Percentiles rank a stretch among this genome's conserved stretches.
These are phyloP conservation scores for Arthrinium puccinioides DNA, from an alignment of 2,329 filamentous ascomycete genomes.

Conservation along the genomic window DNA sequence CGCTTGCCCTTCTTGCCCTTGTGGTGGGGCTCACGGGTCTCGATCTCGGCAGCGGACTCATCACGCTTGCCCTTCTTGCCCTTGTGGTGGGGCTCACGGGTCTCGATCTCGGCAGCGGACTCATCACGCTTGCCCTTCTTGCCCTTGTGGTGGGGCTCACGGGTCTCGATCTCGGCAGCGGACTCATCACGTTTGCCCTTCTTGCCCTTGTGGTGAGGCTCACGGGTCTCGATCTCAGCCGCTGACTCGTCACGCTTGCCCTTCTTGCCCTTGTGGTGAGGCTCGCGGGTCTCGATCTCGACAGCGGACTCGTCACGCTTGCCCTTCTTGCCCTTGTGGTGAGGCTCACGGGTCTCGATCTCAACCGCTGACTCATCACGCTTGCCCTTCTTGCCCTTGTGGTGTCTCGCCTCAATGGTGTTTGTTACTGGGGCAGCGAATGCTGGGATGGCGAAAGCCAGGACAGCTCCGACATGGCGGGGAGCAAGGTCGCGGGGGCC, in stretches of 20 bases:
- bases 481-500: conserved; percentile 12
- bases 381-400: conserved; percentile 5
- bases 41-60: no score
- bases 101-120: no score
- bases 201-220: conserved; percentile 12
- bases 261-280: no score
- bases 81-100: conserved; percentile 7
- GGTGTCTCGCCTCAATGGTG: conserved; percentile 3
- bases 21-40: conserved; percentile 5
- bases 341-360: no score
- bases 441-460: conserved; percentile 19
- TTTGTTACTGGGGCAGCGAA: conserved; percentile 6
- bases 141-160: conserved; percentile 10
- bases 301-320: conserved; percentile 3
- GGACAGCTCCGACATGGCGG: conserved; percentile 15
- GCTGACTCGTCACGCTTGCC: neutral
- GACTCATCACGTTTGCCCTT: conserved; percentile 3
- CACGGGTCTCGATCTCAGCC: conserved; percentile 6
- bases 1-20: conserved; percentile 11
- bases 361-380: neutral
- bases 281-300: no score
- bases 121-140: conserved; percentile 7
- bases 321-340: conserved; percentile 5
- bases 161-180: no score
- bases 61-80: conserved; percentile 10